Conservation (phyloP, 495 filamentous ascomycete genomes). For the Podospora comata region DNA sequence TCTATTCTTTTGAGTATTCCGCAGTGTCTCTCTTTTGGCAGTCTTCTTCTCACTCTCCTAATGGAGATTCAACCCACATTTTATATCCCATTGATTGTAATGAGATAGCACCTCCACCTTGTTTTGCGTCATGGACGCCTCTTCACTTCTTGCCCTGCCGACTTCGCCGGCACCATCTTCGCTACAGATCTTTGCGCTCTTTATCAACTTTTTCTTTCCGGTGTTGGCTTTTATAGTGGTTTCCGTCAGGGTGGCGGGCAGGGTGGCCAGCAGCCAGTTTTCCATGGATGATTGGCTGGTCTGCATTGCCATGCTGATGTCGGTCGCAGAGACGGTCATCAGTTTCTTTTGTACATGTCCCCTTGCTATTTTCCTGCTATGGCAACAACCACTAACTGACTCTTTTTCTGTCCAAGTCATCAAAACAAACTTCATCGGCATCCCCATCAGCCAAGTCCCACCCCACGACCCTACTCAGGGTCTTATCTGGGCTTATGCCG, state of each 20-base stretch:
- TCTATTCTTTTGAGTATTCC: constrained; percentile 20
- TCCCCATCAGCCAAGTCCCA: constrained; percentile 46
- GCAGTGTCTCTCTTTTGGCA: constrained; percentile 5
- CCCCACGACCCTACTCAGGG: constrained; percentile 40
- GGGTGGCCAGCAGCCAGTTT: constrained; percentile 36
- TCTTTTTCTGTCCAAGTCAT: constrained; percentile 36
- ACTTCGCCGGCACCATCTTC: constrained; percentile 20
- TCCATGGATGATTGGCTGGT: constrained; percentile 46
- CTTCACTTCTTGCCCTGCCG: constrained; percentile 22
- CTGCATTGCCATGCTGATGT: constrained; percentile 45
- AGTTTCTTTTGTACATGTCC: constrained; percentile 44
- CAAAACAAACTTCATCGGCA: constrained; percentile 52
- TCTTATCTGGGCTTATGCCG: constrained; percentile 49
- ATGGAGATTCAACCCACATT: constrained; percentile 22
- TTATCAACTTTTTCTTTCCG: constrained; percentile 48
- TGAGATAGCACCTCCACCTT: constrained; percentile 26
- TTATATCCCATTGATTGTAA: constrained; percentile 24
- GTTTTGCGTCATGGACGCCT: constrained; percentile 30
- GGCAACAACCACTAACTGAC: constrained; percentile 10
- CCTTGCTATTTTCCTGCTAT: neutral
- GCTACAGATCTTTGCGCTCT: constrained; percentile 46
- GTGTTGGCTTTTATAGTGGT: constrained; percentile 45
- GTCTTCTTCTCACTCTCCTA: constrained; percentile 14
- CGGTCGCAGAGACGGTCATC: constrained; percentile 41
- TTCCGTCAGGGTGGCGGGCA: constrained; percentile 42